Conservation (phyloP, 106 monocot genomes). For the Amphibolis antarctica region DNA sequence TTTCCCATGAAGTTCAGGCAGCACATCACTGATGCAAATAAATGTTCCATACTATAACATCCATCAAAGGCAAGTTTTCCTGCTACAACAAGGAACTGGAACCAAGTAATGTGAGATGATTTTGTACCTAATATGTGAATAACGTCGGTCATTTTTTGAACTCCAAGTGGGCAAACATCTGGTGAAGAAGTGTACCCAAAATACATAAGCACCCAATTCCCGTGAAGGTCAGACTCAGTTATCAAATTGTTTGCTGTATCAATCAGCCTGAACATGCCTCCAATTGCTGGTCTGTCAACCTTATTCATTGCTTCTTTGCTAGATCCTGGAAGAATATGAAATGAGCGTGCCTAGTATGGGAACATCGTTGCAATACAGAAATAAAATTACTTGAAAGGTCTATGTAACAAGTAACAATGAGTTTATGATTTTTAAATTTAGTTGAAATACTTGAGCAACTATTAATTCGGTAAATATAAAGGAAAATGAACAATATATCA, state of each 20-base stretch:
- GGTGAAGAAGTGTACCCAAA: constrained; percentile 98
- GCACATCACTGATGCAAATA: too few species aligned
- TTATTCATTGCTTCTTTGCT: background rate
- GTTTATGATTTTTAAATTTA: too few species aligned
- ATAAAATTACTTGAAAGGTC: too few species aligned
- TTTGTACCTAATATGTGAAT: constrained; percentile 59
- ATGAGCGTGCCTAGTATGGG: too few species aligned
- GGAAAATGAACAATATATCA: too few species aligned
- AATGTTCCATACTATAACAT: background rate
- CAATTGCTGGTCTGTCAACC: constrained; percentile 62
- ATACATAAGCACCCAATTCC: constrained; percentile 86
- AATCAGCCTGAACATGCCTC: constrained; percentile 74
- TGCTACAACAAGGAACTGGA: background rate
- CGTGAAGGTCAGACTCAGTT: constrained; percentile 57
- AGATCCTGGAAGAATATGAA: constrained; percentile 2
- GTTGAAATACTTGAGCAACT: too few species aligned
- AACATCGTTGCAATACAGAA: too few species aligned
- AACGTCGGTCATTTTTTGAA: constrained; percentile 68
- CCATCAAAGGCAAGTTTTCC: background rate
- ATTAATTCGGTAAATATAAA: too few species aligned
- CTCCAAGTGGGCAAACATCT: constrained; percentile 76
- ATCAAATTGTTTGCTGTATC: constrained; percentile 59
- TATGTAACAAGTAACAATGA: too few species aligned
- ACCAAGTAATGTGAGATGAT: constrained; percentile 10
- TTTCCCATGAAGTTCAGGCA: too few species aligned